phyloP scores from a whole-genome alignment of 768 basidiomycete species.

The Chiua virens region DNA sequence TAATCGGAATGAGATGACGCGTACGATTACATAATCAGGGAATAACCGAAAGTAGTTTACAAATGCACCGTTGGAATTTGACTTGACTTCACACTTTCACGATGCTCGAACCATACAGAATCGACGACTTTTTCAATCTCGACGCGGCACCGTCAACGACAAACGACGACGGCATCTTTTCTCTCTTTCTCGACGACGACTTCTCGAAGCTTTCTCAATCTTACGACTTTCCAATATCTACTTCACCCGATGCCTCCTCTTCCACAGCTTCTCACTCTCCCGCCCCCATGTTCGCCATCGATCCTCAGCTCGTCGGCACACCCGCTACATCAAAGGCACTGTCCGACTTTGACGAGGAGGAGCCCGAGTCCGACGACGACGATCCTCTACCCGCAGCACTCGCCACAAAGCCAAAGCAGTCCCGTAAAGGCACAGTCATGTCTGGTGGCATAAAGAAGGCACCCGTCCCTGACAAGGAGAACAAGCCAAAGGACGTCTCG shows the following conservation, averaged over 20 bases:
- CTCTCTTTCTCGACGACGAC: conserved; percentile 48
- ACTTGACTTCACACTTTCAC: not conserved
- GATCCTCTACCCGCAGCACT: conserved; percentile 15
- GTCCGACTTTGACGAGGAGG: conserved; percentile 45
- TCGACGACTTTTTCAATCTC: conserved; percentile 67
- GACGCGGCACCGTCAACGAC: conserved; percentile 45
- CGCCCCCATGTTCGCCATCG: conserved; percentile 51
- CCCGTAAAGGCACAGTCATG: conserved; percentile 66
- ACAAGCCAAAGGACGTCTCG: conserved; percentile 30
- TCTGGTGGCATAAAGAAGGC: conserved; percentile 76
- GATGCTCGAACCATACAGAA: conserved; percentile 27
- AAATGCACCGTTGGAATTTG: not conserved
- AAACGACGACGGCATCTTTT: conserved; percentile 38
- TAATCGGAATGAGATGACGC: conserved; percentile 13
- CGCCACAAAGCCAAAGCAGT: conserved; percentile 44
- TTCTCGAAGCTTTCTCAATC: conserved; percentile 31
- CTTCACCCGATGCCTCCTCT: conserved; percentile 20
- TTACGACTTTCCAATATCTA: conserved; percentile 33
- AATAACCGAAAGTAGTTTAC: conserved; percentile 1
- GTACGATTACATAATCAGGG: conserved; percentile 19
- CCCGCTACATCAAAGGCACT: conserved; percentile 47
- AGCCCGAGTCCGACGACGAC: conserved; percentile 35
- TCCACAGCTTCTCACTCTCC: conserved; percentile 25
- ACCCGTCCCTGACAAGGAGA: conserved; percentile 36
- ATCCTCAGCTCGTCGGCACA: conserved; percentile 75